Conservation (phyloP, 2,329 filamentous ascomycete species). For the Claviceps maximensis region DNA sequence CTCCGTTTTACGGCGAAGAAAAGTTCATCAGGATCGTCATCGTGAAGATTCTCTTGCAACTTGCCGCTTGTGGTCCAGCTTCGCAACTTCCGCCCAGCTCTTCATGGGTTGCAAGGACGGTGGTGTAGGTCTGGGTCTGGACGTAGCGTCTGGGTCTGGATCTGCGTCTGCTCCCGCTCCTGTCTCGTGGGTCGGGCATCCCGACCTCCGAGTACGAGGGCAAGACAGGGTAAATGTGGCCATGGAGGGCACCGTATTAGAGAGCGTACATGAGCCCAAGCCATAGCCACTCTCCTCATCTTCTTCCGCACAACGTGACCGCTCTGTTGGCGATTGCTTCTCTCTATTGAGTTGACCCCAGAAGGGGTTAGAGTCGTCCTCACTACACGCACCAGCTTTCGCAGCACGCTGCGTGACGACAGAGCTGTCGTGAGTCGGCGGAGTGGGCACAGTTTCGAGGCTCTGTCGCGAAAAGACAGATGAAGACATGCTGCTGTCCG, state of each 20-base stretch:
- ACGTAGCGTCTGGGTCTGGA: slow-evolving; percentile 1
- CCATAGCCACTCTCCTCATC: slow-evolving; percentile 1
- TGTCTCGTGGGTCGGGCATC: slow-evolving; percentile 4
- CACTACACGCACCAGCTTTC: slow-evolving; percentile 1
- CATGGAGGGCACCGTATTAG: slow-evolving; percentile 14
- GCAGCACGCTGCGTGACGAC: slow-evolving; percentile 9
- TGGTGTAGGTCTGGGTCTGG: slow-evolving; percentile 11
- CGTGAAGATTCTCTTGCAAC: not conserved
- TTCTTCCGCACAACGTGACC: not conserved
- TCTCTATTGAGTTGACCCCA: slow-evolving; percentile 14
- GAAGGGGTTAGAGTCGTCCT: slow-evolving; percentile 8
- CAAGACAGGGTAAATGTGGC: slow-evolving; percentile 5
- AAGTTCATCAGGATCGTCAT: not conserved
- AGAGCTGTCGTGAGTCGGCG: slow-evolving; percentile 17
- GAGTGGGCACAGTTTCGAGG: slow-evolving; percentile 20
- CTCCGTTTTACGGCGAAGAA: not conserved
- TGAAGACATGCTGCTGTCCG: slow-evolving; percentile 30
- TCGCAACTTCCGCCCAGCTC: slow-evolving; percentile 29
- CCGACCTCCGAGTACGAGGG: slow-evolving; percentile 12
- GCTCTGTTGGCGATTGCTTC: not conserved
- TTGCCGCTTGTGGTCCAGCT: slow-evolving; percentile 10
- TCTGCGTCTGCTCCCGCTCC: slow-evolving; percentile 5
- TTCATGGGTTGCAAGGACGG: slow-evolving; percentile 22
- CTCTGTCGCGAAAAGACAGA: slow-evolving; percentile 27
- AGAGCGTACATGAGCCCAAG: slow-evolving; percentile 7